Base-by-base conservation (phyloP, 2,329 filamentous ascomycete species). In the Colletotrichum truncatum region DNA sequence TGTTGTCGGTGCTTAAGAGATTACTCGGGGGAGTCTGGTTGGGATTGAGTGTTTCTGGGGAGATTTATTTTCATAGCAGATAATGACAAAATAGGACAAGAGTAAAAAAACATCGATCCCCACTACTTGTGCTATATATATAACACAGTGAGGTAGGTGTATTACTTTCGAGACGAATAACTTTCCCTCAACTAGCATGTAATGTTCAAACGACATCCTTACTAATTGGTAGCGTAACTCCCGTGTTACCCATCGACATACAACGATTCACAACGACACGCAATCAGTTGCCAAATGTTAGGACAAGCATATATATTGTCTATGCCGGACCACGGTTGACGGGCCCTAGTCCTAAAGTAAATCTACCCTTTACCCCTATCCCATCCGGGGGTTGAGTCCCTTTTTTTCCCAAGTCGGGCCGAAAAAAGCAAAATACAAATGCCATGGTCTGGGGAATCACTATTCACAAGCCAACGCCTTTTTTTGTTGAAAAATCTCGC, bases 251-350 rank as follows among this genome's bases (percentile, higher is more conserved):
- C n/a, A n/a, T n/a, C n/a, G n/a, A n/a, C n/a, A n/a, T n/a, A n/a
- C n/a, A n/a, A n/a, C n/a, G n/a, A n/a, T n/a, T n/a, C n/a, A n/a
- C n/a, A n/a, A n/a, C n/a, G n/a, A n/a, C n/a, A n/a, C n/a, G 12
- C 3, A 11, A 4, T 10, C 38, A 11, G 4, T 10, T 21, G 25
- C 16, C 11, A 38, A 11, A 23, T 58, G 36, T 46, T 11, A 59
- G 54, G 54, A 64, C 46, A 38, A 34, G 45, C 55, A 59, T 56
- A 45, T 64, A 38, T 62, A 56, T 65, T 41, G 28, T 65, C 43
- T 63, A 65, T 65, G 56, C 56, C 38, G 49, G 74, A 74, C 78
- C 80, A 72, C 79, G 80, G 80, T 82, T 82, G 80, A 82, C 78
- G 80, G 78, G 78, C 75, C 73, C 66, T 67, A 49, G 38, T 66